Percentiles rank a stretch among this genome's conserved stretches.
Evolutionary conservation across 306 rosid species (phyloP).

Genomic region (Gynostemma pentaphyllum): DNA sequence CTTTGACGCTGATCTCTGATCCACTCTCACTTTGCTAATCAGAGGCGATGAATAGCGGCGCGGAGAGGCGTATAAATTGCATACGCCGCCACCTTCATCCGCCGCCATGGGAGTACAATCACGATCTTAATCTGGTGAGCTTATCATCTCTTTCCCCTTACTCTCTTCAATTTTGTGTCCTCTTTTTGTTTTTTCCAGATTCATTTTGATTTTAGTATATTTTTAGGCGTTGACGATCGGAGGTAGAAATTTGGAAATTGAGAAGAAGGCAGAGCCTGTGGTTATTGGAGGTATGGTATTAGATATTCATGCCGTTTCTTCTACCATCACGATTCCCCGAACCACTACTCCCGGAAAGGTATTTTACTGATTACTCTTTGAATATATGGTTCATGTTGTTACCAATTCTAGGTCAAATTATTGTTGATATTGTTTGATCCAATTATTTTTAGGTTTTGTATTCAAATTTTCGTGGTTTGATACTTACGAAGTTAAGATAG

Average conservation of each 20-base stretch:
- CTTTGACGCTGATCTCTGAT: not conserved
- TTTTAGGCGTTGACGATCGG: slow-evolving; percentile 15
- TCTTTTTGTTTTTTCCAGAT: not conserved
- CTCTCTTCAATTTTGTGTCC: not conserved
- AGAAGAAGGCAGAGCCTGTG: slow-evolving; percentile 37
- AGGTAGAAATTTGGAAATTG: slow-evolving; percentile 21
- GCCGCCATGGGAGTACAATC: not conserved
- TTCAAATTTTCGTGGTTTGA: not conserved
- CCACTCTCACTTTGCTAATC: not conserved
- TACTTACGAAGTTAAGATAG: not conserved
- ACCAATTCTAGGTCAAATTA: not conserved
- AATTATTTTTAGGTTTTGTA: not conserved
- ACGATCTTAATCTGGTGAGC: slow-evolving; percentile 19
- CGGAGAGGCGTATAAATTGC: slow-evolving; percentile 23
- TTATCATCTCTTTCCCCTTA: not conserved
- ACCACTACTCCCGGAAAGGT: slow-evolving; percentile 80
- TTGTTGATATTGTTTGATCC: not conserved
- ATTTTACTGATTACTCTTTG: not conserved
- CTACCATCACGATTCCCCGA: slow-evolving; percentile 21
- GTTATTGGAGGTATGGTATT: slow-evolving; percentile 85
- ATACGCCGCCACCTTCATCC: slow-evolving; percentile 23
- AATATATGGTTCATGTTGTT: not conserved
- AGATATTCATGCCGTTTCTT: slow-evolving; percentile 55
- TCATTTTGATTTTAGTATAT: slow-evolving; percentile 1
- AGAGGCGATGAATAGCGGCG: slow-evolving; percentile 20